These are phyloP conservation scores for Cercophora newfieldiana DNA, from an alignment of 495 filamentous ascomycete species.

Conservation along the genomic window DNA sequence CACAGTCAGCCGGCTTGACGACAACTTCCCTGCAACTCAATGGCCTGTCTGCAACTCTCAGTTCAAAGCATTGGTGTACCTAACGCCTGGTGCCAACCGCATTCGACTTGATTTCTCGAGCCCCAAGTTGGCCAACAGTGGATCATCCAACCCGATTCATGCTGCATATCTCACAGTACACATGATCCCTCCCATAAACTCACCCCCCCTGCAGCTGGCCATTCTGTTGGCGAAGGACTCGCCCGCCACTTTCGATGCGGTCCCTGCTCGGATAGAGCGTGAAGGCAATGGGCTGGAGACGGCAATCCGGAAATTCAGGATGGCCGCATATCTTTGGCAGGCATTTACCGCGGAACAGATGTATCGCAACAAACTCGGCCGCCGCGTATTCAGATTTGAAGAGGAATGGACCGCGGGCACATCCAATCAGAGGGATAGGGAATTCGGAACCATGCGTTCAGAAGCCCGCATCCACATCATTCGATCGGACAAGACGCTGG, in stretches of 20 bases:
- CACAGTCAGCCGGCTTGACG: slow-evolving; percentile 78
- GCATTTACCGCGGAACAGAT: slow-evolving; percentile 94
- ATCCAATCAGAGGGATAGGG: slow-evolving; percentile 67
- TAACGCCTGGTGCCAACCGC: slow-evolving; percentile 84
- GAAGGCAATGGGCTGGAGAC: slow-evolving; percentile 80
- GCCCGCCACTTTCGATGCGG: slow-evolving; percentile 79
- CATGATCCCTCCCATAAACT: slow-evolving; percentile 73
- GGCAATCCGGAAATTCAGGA: slow-evolving; percentile 82
- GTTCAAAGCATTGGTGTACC: slow-evolving; percentile 85
- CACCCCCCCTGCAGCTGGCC: slow-evolving; percentile 81
- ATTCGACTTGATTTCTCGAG: slow-evolving; percentile 83
- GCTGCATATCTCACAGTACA: slow-evolving; percentile 78
- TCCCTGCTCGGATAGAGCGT: slow-evolving; percentile 68
- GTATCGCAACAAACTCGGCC: slow-evolving; percentile 80
- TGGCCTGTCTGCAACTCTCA: slow-evolving; percentile 87
- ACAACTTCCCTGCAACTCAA: slow-evolving; percentile 72
- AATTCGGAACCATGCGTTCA: slow-evolving; percentile 72
- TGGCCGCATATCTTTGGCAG: slow-evolving; percentile 93
- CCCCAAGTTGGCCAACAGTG: slow-evolving; percentile 72
- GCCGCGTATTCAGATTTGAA: slow-evolving; percentile 83
- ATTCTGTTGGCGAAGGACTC: slow-evolving; percentile 86
- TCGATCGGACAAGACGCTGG: slow-evolving; percentile 76
- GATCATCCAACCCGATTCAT: slow-evolving; percentile 67
- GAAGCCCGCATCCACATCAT: slow-evolving; percentile 87
- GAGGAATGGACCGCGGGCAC: slow-evolving; percentile 89